Evolutionary conservation across 495 filamentous ascomycete species (phyloP), one percentile per base, ranked within the genome.

Genomic region (Cairneyella variabilis): DNA sequence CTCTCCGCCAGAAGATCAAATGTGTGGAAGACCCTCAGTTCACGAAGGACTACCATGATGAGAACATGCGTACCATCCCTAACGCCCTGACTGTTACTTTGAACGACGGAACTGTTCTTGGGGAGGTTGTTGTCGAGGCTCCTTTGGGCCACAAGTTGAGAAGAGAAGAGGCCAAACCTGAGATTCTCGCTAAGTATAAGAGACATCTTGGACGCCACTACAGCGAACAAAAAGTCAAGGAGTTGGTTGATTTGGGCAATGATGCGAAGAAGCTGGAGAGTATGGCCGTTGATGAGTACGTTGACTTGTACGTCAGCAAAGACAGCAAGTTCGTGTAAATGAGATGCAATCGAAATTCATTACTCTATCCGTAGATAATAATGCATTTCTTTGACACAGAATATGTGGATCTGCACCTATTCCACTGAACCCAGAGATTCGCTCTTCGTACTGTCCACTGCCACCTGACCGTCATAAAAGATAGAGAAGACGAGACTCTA

Each of bases 11-110:
- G 71, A 87, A 86, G 73, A 98, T 97, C 74, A 80, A 80, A 66
- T 98, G 93, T 70, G 87, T 96, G 32, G 93, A 98, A 75, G 95
- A 98, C 71, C 85, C 89, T 53, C 82, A 91, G 69, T 97, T 91
- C 78, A 97, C 93, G 45, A 65, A 73, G 53, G 91, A 97, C 70
- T 98, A 98, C 81, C 93, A 98, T 64, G 78, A 96, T 74, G 89
- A 91, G 16, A 71, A 77, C 41, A 88, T 95, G 78, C 89, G 93
- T 40, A 95, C 89, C 64, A 98, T 98, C 70, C 86, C 90, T 66
- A 98, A 98, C 72, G 93, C 90, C 12, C 76, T 98, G 58, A 95
- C 89, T 14, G 89, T 98, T 40, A 91, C 84, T 61, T 77, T 98
- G 41, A 91, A 95, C 63, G 95, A 98, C 61, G 93, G 93, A 64